Evolutionary conservation across 2,329 filamentous ascomycete species (phyloP).

Genomic region (Fusarium sambucinum): DNA sequence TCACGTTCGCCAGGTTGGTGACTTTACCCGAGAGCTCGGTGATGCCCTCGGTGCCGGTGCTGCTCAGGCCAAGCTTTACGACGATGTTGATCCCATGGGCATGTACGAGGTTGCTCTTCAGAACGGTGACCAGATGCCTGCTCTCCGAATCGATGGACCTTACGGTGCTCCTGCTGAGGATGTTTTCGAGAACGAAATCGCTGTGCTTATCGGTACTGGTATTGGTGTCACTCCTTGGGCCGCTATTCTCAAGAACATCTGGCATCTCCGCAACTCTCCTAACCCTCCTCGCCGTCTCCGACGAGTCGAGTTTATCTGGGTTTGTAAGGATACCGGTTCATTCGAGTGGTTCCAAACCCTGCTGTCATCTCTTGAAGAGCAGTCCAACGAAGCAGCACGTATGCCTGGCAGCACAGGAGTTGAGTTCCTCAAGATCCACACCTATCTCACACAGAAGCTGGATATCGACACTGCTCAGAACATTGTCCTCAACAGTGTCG

Average conservation of each 20-base stretch:
- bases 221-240: constrained; percentile 92
- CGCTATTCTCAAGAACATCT: constrained; percentile 94
- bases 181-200: constrained; percentile 93
- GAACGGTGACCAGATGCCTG: constrained; percentile 93
- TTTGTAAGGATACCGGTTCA: constrained; percentile 93
- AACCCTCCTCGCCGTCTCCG: constrained; percentile 91
- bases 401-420: constrained; percentile 74
- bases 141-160: constrained; percentile 90
- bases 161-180: constrained; percentile 98
- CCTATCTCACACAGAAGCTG: constrained; percentile 93
- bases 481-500: constrained; percentile 96
- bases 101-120: constrained; percentile 98
- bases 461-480: constrained; percentile 95
- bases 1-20: constrained; percentile 95
- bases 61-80: constrained; percentile 89
- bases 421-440: constrained; percentile 97
- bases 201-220: constrained; percentile 85
- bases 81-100: constrained; percentile 89
- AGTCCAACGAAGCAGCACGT: constrained; percentile 78
- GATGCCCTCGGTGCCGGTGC: constrained; percentile 92
- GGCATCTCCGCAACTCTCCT: constrained; percentile 90
- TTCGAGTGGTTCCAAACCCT: constrained; percentile 99
- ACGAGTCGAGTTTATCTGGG: constrained; percentile 98
- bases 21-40: constrained; percentile 94
- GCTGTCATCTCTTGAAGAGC: constrained; percentile 88